These are phyloP conservation scores for Plasmodium blacklocki DNA, from an alignment of 169 alveolate genomes.

Conservation along the genomic window DNA sequence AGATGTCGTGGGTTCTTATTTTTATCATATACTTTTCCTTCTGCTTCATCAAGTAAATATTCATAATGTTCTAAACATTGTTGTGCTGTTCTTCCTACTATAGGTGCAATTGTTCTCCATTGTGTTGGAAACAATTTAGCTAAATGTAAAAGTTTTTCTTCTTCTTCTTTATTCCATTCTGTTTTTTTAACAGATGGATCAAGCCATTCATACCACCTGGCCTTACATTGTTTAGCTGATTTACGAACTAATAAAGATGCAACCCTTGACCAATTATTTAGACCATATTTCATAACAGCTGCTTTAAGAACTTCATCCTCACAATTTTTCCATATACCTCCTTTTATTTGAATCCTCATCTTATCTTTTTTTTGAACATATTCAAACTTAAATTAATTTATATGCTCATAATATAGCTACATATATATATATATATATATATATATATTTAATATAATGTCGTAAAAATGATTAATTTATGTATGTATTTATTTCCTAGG, in stretches of 20 bases:
- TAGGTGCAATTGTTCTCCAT: slow-evolving; percentile 99
- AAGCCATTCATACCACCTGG: slow-evolving; percentile 98
- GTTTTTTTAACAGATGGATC: slow-evolving; percentile 99
- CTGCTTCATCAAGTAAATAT: slow-evolving; percentile 97
- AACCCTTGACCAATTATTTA: slow-evolving; percentile 99
- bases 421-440: too few relatives aligned
- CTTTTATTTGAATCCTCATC: slow-evolving; percentile 97
- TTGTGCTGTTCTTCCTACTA: slow-evolving; percentile 99
- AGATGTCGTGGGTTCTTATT: slow-evolving; percentile 94
- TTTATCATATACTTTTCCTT: slow-evolving; percentile 92
- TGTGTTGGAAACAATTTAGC: slow-evolving; percentile 99
- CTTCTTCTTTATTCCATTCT: slow-evolving; percentile 99
- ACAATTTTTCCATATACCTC: slow-evolving; percentile 99
- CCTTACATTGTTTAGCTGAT: slow-evolving; percentile 99
- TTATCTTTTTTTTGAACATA: slow-evolving; percentile 5
- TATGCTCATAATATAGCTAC: too few relatives aligned
- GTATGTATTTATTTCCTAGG: too few relatives aligned
- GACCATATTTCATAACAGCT: slow-evolving; percentile 99
- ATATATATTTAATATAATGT: too few relatives aligned
- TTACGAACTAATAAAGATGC: slow-evolving; percentile 98
- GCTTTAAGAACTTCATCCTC: slow-evolving; percentile 99
- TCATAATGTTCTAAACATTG: slow-evolving; percentile 99
- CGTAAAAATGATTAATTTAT: too few relatives aligned
- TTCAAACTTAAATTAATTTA: too few relatives aligned
- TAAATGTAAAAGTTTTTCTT: slow-evolving; percentile 98